These are phyloP conservation scores for Cyamopsis tetragonoloba DNA, from an alignment of 306 rosid genomes.

Conservation along the genomic window DNA sequence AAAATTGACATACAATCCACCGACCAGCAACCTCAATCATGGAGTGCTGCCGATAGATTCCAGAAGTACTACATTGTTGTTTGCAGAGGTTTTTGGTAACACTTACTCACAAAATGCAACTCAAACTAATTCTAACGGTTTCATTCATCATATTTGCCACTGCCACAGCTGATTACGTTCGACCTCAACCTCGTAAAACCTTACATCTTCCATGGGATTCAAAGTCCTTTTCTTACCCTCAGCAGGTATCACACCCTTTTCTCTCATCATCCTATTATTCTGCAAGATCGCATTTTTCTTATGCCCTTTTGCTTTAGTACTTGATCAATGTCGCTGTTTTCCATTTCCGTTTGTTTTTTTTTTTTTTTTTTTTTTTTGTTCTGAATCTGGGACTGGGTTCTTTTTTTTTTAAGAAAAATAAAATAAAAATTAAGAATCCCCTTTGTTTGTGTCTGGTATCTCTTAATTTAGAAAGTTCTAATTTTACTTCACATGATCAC, in stretches of 20 bases:
- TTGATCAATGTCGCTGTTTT: not conserved
- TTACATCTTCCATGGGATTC: constrained; percentile 55
- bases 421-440: not conserved
- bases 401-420: not conserved
- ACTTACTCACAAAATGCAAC: constrained; percentile 43
- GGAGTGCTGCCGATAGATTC: not conserved
- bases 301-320: constrained; percentile 6
- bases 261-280: not conserved
- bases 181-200: constrained; percentile 74
- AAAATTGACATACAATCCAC: constrained; percentile 17
- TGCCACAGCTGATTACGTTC: constrained; percentile 49
- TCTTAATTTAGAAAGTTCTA: not conserved
- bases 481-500: not conserved
- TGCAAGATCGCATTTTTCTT: not conserved
- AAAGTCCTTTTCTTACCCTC: constrained; percentile 53
- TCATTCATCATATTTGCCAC: constrained; percentile 30
- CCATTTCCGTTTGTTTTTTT: not conserved
- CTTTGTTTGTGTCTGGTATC: not conserved
- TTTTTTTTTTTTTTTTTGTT: constrained; percentile 3
- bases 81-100: not conserved
- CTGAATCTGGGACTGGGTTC: constrained; percentile 7
- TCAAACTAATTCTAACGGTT: constrained; percentile 27
- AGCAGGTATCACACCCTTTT: constrained; percentile 51
- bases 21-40: constrained; percentile 26
- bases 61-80: constrained; percentile 29